phyloP scores from a whole-genome alignment of 768 basidiomycete genomes.

The Trametes maxima region DNA sequence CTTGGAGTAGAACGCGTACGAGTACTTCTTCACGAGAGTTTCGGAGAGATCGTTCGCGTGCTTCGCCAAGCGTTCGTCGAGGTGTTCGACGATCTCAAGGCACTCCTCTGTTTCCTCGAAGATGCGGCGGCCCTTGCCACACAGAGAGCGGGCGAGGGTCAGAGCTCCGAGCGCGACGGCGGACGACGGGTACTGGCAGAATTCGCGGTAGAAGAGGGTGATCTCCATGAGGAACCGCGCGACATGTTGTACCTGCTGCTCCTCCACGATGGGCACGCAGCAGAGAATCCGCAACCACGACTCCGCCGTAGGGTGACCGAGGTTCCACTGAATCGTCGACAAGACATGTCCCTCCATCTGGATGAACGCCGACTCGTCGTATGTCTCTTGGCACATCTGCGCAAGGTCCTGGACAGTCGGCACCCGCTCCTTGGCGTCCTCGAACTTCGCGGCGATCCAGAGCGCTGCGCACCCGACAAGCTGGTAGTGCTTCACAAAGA shows the following conservation, averaged over 20 bases:
- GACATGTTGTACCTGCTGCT: conserved; percentile 90
- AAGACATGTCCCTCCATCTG: conserved; percentile 99
- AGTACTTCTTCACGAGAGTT: conserved; percentile 98
- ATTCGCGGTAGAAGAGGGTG: conserved; percentile 96
- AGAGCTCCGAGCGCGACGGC: conserved; percentile 89
- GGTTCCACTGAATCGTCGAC: conserved; percentile 92
- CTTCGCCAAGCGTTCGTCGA: conserved; percentile 85
- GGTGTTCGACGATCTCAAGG: conserved; percentile 78
- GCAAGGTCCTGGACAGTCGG: conserved; percentile 94
- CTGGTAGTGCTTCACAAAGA: conserved; percentile 99
- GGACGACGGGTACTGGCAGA: conserved; percentile 82
- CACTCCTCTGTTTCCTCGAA: conserved; percentile 87
- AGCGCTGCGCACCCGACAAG: conserved; percentile 97
- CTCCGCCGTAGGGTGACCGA: conserved; percentile 98
- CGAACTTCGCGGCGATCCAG: conserved; percentile 99
- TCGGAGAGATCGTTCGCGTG: conserved; percentile 93
- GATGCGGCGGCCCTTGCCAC: conserved; percentile 73
- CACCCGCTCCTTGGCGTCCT: conserved; percentile 98
- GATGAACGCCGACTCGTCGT: conserved; percentile 96
- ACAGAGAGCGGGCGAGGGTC: conserved; percentile 86
- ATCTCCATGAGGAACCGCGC: conserved; percentile 99
- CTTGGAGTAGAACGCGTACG: conserved; percentile 94
- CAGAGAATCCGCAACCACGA: conserved; percentile 91
- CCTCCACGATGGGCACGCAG: conserved; percentile 75
- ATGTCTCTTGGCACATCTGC: conserved; percentile 94